A percentile compares a stretch with the other conserved stretches of the same genome.
phyloP scores from a whole-genome alignment of 768 basidiomycete genomes.

The Rickenella mellea region DNA sequence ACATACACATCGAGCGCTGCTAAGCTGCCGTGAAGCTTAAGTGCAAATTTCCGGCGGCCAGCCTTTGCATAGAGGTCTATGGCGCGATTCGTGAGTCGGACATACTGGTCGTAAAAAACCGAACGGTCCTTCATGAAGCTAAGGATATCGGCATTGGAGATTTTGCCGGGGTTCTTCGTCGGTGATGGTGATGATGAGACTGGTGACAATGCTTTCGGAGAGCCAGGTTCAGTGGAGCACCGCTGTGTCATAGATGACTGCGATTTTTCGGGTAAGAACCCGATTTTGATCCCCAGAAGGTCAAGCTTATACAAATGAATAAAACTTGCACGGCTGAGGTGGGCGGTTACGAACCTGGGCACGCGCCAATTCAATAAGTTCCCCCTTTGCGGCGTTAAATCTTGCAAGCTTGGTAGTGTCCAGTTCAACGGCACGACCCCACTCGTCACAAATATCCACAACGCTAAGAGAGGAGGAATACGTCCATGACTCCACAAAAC shows the following conservation, averaged over 20 bases:
- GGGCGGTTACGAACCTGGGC: slow-evolving; percentile 49
- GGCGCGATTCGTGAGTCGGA: slow-evolving; percentile 64
- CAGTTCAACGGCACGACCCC: slow-evolving; percentile 44
- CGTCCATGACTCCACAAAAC: slow-evolving; percentile 89
- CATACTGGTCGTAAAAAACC: slow-evolving; percentile 72
- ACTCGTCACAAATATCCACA: slow-evolving; percentile 69
- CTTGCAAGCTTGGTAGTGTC: slow-evolving; percentile 36
- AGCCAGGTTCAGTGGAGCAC: slow-evolving; percentile 9
- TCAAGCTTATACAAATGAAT: slow-evolving; percentile 53
- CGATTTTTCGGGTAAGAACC: slow-evolving; percentile 59
- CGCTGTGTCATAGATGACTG: slow-evolving; percentile 64
- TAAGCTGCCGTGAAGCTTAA: slow-evolving; percentile 76
- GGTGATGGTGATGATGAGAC: slow-evolving; percentile 10
- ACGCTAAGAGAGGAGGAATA: slow-evolving; percentile 84
- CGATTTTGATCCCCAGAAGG: slow-evolving; percentile 63
- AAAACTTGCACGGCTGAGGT: slow-evolving; percentile 3
- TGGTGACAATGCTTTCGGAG: too few relatives aligned
- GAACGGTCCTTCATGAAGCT: slow-evolving; percentile 45
- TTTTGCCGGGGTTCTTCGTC: slow-evolving; percentile 19
- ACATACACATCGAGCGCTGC: slow-evolving; percentile 86
- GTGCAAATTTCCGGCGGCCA: slow-evolving; percentile 77
- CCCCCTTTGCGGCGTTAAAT: slow-evolving; percentile 76
- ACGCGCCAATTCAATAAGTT: slow-evolving; percentile 80
- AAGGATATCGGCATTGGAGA: slow-evolving; percentile 55
- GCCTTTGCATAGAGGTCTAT: slow-evolving; percentile 79